Evolutionary conservation across 495 filamentous ascomycete genomes (phyloP).

Genomic region (Penicillium salamii): DNA sequence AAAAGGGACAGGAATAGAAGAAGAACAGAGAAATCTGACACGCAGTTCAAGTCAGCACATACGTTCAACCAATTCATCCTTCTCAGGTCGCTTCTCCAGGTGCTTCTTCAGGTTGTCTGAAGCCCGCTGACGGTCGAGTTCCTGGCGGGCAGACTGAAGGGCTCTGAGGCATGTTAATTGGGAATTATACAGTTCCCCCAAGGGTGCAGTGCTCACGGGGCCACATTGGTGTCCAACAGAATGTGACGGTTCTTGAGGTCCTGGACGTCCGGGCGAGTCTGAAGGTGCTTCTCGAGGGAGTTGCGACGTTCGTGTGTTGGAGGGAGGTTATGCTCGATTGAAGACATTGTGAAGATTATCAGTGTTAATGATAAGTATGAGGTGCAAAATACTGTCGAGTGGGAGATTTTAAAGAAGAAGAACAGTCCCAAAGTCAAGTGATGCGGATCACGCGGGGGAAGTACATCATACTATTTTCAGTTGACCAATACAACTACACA

Average conservation of each 20-base stretch:
- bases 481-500: too few relatives aligned
- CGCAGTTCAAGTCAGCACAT: conserved; percentile 14
- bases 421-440: conserved; percentile 14
- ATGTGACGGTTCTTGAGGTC: conserved; percentile 78
- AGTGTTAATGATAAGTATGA: conserved; percentile 2
- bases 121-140: conserved; percentile 63
- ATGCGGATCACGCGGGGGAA: conserved; percentile 21
- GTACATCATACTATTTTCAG: too few relatives aligned
- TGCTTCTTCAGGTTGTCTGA: conserved; percentile 66
- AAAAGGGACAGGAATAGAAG: not conserved
- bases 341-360: conserved; percentile 22
- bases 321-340: conserved; percentile 37
- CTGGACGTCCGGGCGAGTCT: conserved; percentile 71
- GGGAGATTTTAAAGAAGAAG: not conserved
- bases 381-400: too few relatives aligned
- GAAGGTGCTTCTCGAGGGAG: conserved; percentile 84
- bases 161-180: conserved; percentile 36
- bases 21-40: too few relatives aligned
- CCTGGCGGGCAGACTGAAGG: conserved; percentile 58
- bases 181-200: not conserved
- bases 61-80: conserved; percentile 72
- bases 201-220: conserved; percentile 47
- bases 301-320: conserved; percentile 68
- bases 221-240: conserved; percentile 66
- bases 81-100: conserved; percentile 60